Evolutionary conservation across 768 basidiomycete genomes (phyloP).

Genomic region (Boletellus ananas): DNA sequence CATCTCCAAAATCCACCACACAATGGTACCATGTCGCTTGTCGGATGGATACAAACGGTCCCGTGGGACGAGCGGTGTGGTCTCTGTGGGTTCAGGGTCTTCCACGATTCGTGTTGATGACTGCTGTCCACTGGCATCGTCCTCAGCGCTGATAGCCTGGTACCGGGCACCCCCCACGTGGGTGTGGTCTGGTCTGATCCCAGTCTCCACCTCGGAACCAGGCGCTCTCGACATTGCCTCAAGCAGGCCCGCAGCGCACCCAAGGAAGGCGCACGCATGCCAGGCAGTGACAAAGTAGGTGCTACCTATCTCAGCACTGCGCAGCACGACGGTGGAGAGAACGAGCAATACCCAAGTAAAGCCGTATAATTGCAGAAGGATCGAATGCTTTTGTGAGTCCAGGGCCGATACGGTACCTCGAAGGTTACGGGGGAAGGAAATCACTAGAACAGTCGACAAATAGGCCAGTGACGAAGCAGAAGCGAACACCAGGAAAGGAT

Average conservation of each 20-base stretch:
- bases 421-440: slow-evolving; percentile 35
- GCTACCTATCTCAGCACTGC: slow-evolving; percentile 43
- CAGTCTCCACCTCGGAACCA: slow-evolving; percentile 8
- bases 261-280: slow-evolving; percentile 46
- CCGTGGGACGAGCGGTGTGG: slow-evolving; percentile 50
- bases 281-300: slow-evolving; percentile 56
- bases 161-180: slow-evolving; percentile 22
- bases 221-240: slow-evolving; percentile 31
- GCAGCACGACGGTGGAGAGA: slow-evolving; percentile 44
- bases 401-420: slow-evolving; percentile 18
- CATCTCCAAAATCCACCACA: slow-evolving; percentile 61
- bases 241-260: slow-evolving; percentile 34
- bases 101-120: slow-evolving; percentile 24
- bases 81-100: slow-evolving; percentile 48
- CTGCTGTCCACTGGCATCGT: slow-evolving; percentile 13
- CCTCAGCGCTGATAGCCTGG: slow-evolving; percentile 22
- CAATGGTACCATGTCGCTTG: slow-evolving; percentile 22
- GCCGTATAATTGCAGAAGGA: slow-evolving; percentile 51
- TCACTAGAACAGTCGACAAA: slow-evolving; percentile 40
- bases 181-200: slow-evolving; percentile 2
- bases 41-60: slow-evolving; percentile 15
- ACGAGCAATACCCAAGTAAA: slow-evolving; percentile 60
- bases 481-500: slow-evolving; percentile 47
- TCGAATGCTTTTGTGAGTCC: slow-evolving; percentile 47
- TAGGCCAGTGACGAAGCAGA: slow-evolving; percentile 51